Evolutionary conservation across 176 grass and related monocot species (phyloP).

Genomic region (Metroxylon sagu): DNA sequence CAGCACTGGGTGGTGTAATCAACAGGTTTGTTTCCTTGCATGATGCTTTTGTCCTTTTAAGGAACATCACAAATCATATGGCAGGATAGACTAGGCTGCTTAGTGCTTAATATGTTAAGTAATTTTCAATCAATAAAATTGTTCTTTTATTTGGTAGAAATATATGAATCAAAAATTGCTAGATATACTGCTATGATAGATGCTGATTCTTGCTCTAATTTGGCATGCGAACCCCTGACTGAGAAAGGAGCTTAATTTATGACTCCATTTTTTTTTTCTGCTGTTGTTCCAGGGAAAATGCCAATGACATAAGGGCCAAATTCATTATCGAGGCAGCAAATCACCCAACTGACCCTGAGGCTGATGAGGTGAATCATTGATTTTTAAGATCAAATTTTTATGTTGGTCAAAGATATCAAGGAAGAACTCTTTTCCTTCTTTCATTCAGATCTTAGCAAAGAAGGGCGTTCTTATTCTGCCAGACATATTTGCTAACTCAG

Average conservation of each 20-base stretch:
- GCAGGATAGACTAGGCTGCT: too few species aligned
- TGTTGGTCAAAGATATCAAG: not conserved
- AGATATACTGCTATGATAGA: too few species aligned
- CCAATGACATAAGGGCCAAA: constrained; percentile 81
- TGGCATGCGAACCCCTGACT: too few species aligned
- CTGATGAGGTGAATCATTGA: constrained; percentile 61
- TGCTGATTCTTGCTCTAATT: too few species aligned
- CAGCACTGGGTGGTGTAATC: constrained; percentile 77
- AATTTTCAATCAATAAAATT: too few species aligned
- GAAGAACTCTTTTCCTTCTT: not conserved
- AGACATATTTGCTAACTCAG: constrained; percentile 77
- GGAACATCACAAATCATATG: too few species aligned
- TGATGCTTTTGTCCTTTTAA: too few species aligned
- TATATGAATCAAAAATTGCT: too few species aligned
- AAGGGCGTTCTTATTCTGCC: constrained; percentile 88
- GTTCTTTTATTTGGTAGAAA: too few species aligned
- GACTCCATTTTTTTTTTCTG: constrained; percentile 4
- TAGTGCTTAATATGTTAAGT: too few species aligned
- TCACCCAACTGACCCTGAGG: constrained; percentile 88
- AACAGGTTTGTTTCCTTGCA: constrained; percentile 30
- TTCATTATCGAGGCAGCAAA: constrained; percentile 98
- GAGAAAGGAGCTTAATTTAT: constrained; percentile 6
- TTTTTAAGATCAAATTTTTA: not conserved
- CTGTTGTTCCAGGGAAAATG: constrained; percentile 57
- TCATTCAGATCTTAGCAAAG: constrained; percentile 73